phyloP scores from a whole-genome alignment of 192 early-diverging fungal species.

The Tieghemiomyces parasiticus region DNA sequence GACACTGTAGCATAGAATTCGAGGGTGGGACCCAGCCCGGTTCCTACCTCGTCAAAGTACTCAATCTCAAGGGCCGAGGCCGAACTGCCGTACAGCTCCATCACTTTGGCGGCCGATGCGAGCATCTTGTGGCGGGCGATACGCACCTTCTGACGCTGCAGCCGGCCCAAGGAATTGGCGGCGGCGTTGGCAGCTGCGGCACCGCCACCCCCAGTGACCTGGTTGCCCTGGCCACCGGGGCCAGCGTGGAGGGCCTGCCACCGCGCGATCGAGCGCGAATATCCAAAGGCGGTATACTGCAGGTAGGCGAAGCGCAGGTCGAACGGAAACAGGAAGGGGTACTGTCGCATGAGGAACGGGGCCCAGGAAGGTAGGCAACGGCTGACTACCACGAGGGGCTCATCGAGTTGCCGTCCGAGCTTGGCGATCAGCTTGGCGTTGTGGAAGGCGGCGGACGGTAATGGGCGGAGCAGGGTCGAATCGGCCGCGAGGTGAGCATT shows the following conservation, averaged over 20 bases:
- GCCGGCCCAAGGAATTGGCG: constrained; percentile 39
- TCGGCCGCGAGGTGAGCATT: neutral
- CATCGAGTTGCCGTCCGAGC: constrained; percentile 69
- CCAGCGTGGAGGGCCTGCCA: constrained; percentile 30
- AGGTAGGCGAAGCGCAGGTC: constrained; percentile 62
- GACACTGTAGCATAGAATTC: constrained; percentile 84
- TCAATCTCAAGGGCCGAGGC: constrained; percentile 78
- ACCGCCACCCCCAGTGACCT: neutral
- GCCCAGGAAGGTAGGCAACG: constrained; percentile 67
- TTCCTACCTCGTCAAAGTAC: constrained; percentile 86
- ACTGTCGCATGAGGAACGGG: constrained; percentile 36
- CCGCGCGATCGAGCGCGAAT: constrained; percentile 53
- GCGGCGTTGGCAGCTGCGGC: neutral
- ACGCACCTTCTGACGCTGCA: constrained; percentile 81
- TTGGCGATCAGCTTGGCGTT: constrained; percentile 78
- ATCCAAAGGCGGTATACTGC: constrained; percentile 77
- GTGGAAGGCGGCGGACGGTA: constrained; percentile 31
- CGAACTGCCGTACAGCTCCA: constrained; percentile 58
- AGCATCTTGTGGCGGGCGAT: constrained; percentile 62
- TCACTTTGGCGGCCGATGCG: constrained; percentile 71
- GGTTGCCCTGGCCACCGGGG: too few species aligned
- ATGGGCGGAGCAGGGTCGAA: neutral
- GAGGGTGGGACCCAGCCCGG: constrained; percentile 77
- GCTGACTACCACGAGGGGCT: constrained; percentile 79
- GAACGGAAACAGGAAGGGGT: constrained; percentile 73